phyloP scores from a whole-genome alignment of 208 protist species.

The Trypanosoma melophagium region DNA sequence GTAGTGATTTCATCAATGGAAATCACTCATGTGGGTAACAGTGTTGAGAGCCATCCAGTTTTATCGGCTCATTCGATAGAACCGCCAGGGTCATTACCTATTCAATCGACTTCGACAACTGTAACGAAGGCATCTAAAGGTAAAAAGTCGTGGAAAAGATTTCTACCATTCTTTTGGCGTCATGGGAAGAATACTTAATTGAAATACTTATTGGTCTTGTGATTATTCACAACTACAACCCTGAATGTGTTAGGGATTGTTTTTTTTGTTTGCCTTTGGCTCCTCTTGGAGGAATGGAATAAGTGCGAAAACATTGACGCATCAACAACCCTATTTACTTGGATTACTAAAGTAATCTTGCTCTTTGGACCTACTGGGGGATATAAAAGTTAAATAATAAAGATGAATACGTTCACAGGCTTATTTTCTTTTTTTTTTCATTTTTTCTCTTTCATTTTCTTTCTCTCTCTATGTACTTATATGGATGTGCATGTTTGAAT shows the following conservation, averaged over 20 bases:
- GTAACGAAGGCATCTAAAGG: neutral
- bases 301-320: too few relatives aligned
- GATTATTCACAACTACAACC: too few relatives aligned
- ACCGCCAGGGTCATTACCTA: too few relatives aligned
- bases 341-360: too few relatives aligned
- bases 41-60: neutral
- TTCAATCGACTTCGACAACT: neutral
- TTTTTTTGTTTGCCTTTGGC: neutral
- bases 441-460: neutral
- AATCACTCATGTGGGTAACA: neutral
- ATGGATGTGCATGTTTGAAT: too few relatives aligned
- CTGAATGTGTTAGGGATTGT: neutral
- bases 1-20: too few relatives aligned
- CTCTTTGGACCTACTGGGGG: too few relatives aligned
- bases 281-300: neutral
- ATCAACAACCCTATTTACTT: too few relatives aligned
- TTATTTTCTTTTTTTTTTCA: neutral
- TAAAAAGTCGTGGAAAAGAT: constrained; percentile 5
- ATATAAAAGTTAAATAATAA: neutral
- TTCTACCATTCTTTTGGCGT: neutral
- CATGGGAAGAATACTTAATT: neutral
- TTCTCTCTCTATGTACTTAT: neutral
- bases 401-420: neutral
- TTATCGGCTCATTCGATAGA: too few relatives aligned
- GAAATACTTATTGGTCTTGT: neutral